Evolutionary conservation across 306 rosid species (phyloP), one percentile per base, ranked within the genome.

Genomic region (Cicer pinnatifidum): DNA sequence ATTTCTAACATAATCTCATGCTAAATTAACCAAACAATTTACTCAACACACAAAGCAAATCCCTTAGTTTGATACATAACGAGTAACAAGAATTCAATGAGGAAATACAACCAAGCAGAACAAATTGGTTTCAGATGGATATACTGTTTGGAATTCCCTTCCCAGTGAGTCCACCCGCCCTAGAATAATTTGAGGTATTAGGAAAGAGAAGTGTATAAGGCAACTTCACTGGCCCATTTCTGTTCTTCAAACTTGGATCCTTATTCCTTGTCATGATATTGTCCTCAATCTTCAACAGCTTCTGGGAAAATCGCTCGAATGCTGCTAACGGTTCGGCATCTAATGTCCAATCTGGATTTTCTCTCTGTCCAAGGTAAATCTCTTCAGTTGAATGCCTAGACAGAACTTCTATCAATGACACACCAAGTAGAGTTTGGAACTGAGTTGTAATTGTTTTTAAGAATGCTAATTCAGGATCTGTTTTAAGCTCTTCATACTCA

Each of bases 71-170:
- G 7, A 19, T 16, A 45, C 59, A 46, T 41, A 20, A 46, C 28
- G 12, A 74, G 52, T 65, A 33, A 28, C 35, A 47, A 72, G 56
- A 46, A 40, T 50, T 60, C 19, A 51, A 52, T 37, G 9, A 68
- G 69, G 20, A 6, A 6, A 57, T 6, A 23, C 37, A 72, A 3
- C 0, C 3, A 11, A 20, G 48, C 8, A 66, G 10, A 51, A 41
- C 0, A 75, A 1, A 44, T 33, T 1, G 46, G 37, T 19, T 62
- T 79, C 72, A 94, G 33, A 95, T 95, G 1, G 99, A 95, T 72
- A 91, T 33, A 54, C 97, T 91, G 35, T 91, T 91, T 38, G 99
- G 97, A n/a, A 95, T 90, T 39, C 99, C 99, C 83, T 88, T 95
- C 5, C 96, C 99, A 20, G 90, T 84, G 80, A 95, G 96, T 47